Evolutionary conservation across 106 monocot genomes (phyloP).

Genomic region (Allium cepa): DNA sequence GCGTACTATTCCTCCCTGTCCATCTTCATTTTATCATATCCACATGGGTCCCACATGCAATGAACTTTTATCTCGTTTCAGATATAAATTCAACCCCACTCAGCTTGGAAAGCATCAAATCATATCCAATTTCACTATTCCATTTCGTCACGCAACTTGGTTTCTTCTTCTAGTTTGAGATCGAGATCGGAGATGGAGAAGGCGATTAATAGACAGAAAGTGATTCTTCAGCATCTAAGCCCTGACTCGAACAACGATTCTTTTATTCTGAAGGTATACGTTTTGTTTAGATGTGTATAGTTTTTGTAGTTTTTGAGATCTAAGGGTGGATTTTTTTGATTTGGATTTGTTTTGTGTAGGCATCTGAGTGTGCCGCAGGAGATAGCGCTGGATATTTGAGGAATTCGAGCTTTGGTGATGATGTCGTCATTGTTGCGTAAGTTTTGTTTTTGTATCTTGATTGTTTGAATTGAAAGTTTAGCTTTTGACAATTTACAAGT

Average conservation of each 20-base stretch:
- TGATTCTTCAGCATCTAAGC: conserved; percentile 45
- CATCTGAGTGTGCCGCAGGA: conserved; percentile 16
- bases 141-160: neutral
- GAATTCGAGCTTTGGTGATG: conserved; percentile 16
- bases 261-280: neutral
- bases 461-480: no score
- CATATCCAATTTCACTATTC: neutral
- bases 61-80: no score
- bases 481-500: no score
- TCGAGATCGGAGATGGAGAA: conserved; percentile 34
- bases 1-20: no score
- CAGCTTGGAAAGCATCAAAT: neutral
- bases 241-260: neutral
- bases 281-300: no score
- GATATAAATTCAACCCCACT: no score
- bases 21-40: no score
- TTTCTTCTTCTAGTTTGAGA: neutral
- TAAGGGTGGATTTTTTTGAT: neutral
- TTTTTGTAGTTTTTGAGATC: neutral
- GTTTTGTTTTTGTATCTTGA: neutral
- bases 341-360: conserved; percentile 16
- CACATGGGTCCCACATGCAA: no score
- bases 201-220: conserved; percentile 46
- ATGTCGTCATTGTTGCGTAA: conserved; percentile 35
- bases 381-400: conserved; percentile 10